phyloP scores from a whole-genome alignment of 139 green algal species.

The Pleodorina starrii region DNA sequence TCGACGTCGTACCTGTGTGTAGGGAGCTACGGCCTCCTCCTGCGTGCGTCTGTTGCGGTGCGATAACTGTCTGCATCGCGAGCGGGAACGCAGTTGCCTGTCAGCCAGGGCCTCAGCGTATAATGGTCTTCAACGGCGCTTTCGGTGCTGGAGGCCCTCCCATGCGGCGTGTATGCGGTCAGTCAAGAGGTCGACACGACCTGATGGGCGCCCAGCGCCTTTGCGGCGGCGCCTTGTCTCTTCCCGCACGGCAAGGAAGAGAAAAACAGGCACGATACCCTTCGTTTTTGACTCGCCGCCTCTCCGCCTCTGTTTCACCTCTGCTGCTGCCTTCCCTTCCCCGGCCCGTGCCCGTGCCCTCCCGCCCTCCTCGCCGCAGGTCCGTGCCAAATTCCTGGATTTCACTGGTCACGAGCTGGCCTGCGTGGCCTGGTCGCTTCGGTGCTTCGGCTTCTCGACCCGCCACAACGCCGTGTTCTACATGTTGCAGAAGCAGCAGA shows the following conservation, averaged over 20 bases:
- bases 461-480: conserved; percentile 65
- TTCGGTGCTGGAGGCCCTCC: neutral
- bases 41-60: no score
- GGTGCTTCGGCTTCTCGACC: conserved; percentile 54
- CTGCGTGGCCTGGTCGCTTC: conserved; percentile 65
- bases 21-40: no score
- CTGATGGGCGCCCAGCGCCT: no score
- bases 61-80: no score
- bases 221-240: no score
- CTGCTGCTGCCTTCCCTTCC: no score
- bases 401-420: conserved; percentile 68
- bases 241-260: neutral
- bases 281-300: neutral
- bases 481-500: conserved; percentile 63
- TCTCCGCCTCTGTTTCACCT: no score
- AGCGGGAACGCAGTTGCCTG: no score
- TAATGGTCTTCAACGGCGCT: neutral
- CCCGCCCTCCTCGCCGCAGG: conserved; percentile 37
- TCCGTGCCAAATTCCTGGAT: conserved; percentile 62
- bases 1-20: no score
- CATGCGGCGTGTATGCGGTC: no score
- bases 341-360: no score
- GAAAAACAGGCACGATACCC: neutral
- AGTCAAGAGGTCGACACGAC: no score
- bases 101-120: neutral